Evolutionary conservation across 2,329 filamentous ascomycete genomes (phyloP), one percentile per base, ranked within the genome.

Genomic region (Diaporthe helianthi): DNA sequence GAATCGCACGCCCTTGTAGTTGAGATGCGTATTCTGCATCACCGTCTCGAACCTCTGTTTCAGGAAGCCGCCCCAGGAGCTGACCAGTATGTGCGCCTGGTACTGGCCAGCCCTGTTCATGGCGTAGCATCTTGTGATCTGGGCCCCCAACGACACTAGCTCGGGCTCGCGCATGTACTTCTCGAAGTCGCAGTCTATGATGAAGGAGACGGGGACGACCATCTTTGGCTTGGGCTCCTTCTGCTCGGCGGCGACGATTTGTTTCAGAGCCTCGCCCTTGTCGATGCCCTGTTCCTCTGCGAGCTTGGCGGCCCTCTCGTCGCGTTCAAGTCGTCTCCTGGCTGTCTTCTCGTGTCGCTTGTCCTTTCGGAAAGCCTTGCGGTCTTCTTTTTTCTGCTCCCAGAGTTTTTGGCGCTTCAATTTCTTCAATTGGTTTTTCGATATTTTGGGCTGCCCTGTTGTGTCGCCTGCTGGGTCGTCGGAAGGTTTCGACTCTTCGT

Each of bases 121-220:
- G 24, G 94, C 93, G 80, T 99, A 99, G 69, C 88, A 92, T 68
- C 96, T 85, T 10, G 93, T 97, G 71, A 99, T 85, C 79, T 99
- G 96, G 69, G 90, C 88, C 1, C 89, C 88, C 15, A 99, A 85
- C 5, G 93, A 97, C 67, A 94, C 90, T 36, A 92, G 84, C 80
- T 99, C 96, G 74, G 92, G 91, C 46, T 95, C 92, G 63, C 85
- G 86, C 96, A 99, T 99, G 76, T 94, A 87, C 51, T 92, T 84
- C 78, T 99, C 94, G 78, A 97, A 99, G 73, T 92, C 90, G 80
- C 95, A 98, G 82, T 99, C 96, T 72, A 99, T 83, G 70, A 99
- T 85, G 73, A 99, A 83, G 0, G 93, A 88, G 26, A 98, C 82
- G 1, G 94, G 94, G 0, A 97, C 86, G 68, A 89, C 60, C 84